Conservation (phyloP, 139 green algal genomes). For the Yamagishiella unicocca region DNA sequence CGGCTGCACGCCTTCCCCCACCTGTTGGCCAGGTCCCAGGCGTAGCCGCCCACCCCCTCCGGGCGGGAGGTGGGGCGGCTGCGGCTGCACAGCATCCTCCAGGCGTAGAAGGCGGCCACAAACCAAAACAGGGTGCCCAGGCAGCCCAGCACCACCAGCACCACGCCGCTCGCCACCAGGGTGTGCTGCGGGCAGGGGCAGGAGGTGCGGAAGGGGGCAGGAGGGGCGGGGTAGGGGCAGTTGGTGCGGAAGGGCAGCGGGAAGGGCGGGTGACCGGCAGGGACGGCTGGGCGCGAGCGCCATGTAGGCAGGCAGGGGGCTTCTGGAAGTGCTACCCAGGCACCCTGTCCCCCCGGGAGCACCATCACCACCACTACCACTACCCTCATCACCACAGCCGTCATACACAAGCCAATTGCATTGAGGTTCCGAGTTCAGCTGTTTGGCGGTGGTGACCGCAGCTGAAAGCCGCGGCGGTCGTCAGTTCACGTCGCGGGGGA, state of each 20-base stretch:
- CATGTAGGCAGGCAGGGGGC: too few relatives aligned
- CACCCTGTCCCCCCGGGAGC: too few relatives aligned
- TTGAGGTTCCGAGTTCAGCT: too few relatives aligned
- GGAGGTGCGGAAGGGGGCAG: neutral
- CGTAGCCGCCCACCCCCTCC: neutral
- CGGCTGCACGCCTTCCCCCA: neutral
- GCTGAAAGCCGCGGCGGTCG: too few relatives aligned
- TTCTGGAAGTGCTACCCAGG: too few relatives aligned
- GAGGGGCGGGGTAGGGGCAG: neutral
- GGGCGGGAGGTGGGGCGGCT: neutral
- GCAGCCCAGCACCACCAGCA: constrained; percentile 15
- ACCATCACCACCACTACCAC: too few relatives aligned
- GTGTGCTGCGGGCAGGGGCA: neutral
- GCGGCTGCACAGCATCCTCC: constrained; percentile 31
- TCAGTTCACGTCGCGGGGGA: too few relatives aligned
- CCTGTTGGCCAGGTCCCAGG: constrained; percentile 45
- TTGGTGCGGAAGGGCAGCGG: neutral
- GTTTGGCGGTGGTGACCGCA: too few relatives aligned
- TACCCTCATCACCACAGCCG: too few relatives aligned
- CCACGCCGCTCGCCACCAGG: constrained; percentile 15
- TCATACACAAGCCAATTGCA: too few relatives aligned
- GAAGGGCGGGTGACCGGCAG: neutral
- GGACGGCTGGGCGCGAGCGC: too few relatives aligned
- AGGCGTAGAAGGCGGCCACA: neutral
- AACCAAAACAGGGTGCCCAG: constrained; percentile 13